A percentile compares a stretch with the other conserved stretches of the same genome.
Conservation (phyloP, 495 filamentous ascomycete genomes). For the Neurospora sp. region DNA sequence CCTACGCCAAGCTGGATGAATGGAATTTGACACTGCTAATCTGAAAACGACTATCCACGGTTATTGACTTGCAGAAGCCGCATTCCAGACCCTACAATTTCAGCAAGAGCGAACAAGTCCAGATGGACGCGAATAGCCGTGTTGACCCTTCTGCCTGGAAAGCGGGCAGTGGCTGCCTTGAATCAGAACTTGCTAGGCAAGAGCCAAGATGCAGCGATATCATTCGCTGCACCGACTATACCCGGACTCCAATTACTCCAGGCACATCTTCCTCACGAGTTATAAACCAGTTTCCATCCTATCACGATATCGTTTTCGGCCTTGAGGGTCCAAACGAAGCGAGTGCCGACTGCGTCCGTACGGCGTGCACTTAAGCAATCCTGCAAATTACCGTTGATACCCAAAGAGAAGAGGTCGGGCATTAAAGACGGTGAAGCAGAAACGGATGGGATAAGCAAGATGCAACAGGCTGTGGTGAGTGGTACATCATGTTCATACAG, state of each 20-base stretch:
- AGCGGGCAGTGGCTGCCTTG: not conserved
- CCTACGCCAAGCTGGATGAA: not conserved
- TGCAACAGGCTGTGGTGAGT: not conserved
- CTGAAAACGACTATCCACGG: not conserved
- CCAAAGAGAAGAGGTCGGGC: constrained; percentile 24
- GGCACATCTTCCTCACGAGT: not conserved
- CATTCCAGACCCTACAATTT: constrained; percentile 17
- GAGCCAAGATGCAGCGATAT: not conserved
- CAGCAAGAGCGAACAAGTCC: constrained; percentile 12
- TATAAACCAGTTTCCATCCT: not conserved
- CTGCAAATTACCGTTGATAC: constrained; percentile 17
- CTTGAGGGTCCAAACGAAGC: not conserved
- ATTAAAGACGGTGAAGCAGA: constrained; percentile 15
- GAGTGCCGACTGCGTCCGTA: not conserved
- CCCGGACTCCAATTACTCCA: not conserved
- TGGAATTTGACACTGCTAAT: not conserved
- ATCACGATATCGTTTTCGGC: not conserved
- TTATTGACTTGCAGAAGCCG: constrained; percentile 17
- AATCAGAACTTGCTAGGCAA: not conserved
- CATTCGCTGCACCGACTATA: constrained; percentile 1
- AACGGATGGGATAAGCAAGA: not conserved
- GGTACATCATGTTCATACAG: not conserved
- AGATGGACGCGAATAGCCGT: not conserved
- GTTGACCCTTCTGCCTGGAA: not conserved
- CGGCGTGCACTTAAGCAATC: not conserved